These are phyloP conservation scores for Chlorella sp. DNA, from an alignment of 139 green algal genomes.

Conservation along the genomic window DNA sequence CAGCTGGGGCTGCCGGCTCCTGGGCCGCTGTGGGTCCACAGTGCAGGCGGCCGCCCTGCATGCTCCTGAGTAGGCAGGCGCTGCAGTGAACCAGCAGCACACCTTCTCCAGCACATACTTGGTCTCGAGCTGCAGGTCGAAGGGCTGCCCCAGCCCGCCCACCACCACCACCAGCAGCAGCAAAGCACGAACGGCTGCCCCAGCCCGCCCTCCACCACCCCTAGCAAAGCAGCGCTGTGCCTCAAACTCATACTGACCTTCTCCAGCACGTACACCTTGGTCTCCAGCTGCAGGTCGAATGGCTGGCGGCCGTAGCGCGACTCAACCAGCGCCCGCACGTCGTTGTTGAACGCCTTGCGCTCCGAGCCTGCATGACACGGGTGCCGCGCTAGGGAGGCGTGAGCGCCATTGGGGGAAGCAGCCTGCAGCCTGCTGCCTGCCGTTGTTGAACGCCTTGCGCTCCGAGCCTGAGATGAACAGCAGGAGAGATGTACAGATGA, in stretches of 20 bases:
- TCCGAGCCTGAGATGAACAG: not conserved
- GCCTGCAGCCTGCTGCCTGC: not conserved
- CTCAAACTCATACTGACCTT: too few species aligned
- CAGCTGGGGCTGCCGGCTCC: too few species aligned
- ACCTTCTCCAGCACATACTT: not conserved
- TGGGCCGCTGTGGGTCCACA: too few species aligned
- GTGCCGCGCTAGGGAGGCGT: too few species aligned
- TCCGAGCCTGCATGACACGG: not conserved
- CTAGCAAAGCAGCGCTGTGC: too few species aligned
- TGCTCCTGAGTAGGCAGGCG: too few species aligned
- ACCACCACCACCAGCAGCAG: not conserved
- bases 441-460: not conserved
- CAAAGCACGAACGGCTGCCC: not conserved
- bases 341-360: constrained; percentile 40
- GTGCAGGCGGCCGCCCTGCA: too few species aligned
- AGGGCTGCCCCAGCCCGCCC: not conserved
- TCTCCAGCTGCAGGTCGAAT: constrained; percentile 40
- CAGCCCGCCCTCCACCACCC: too few species aligned
- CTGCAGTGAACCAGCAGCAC: not conserved
- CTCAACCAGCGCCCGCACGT: constrained; percentile 36
- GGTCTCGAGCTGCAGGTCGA: not conserved
- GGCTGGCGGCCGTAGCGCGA: constrained; percentile 9
- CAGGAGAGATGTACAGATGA: too few species aligned
- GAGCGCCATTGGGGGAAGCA: too few species aligned
- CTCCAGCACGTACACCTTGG: constrained; percentile 32